Evolutionary conservation across 148 eudicot species (phyloP), one percentile per base, ranked within the genome.

Genomic region (Cornus kousa): DNA sequence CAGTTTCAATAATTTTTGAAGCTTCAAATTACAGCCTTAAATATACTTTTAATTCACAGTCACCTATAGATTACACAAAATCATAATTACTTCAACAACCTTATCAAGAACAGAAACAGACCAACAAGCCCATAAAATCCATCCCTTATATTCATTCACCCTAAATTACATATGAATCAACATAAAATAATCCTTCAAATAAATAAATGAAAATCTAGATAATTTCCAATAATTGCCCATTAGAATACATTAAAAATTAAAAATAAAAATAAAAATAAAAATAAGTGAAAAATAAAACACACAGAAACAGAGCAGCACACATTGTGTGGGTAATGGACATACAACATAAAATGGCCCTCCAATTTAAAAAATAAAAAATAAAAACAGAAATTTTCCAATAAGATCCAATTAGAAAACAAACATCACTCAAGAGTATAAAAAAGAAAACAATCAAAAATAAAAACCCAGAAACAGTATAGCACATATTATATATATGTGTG

Each of bases 221-320:
- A n/a, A 62, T 2, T 17, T 62, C 66, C 23, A 17, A 6, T 17
- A 20, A 60, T 5, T 14, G 6, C 62, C 22, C 20, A 57, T 57
- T 19, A 13, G 20, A 57, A 57, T 2, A 57, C 7, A 19, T 20
- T 20, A 24, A 62, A 0, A 5, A 12, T 2, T 60, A 24, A 62
- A 62, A 4, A 20, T 2, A 24, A 7, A 50, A 4, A 12, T 72
- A 23, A 35, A 1, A 13, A 24, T 46, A 39, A 79, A 48, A n/a
- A 82, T 66, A 78, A 78, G 3, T 40, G 43, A 81, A 64, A 1
- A 35, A 12, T 5, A 53, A 57, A 50, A 65, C 60, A 11, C 79
- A 5, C 23, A 50, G 19, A 39, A 33, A 62, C 24, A 17, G 22
- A 20, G 19, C 19, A 20, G 66, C 24, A 62, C 8, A 62, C 20